A percentile compares a stretch with the other conserved stretches of the same genome.
phyloP scores from a whole-genome alignment of 805 yeast genomes.

The Millerozyma miso region DNA sequence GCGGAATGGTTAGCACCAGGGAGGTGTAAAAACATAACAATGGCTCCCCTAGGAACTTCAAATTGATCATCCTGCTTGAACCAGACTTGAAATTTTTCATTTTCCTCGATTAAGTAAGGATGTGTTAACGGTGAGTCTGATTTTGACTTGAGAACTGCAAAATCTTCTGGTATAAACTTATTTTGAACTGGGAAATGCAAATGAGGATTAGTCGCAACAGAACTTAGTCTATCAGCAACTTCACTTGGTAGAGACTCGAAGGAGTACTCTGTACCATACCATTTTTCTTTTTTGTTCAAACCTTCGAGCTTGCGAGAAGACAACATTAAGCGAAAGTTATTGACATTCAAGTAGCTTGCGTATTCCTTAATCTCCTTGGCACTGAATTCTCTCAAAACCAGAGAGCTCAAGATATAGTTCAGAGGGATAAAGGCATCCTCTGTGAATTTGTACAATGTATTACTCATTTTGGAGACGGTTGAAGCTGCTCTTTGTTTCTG shows the following conservation, averaged over 20 bases:
- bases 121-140: constrained; percentile 37
- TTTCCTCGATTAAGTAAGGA: constrained; percentile 59
- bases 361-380: constrained; percentile 49
- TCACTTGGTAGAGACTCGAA: constrained; percentile 40
- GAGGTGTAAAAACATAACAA: constrained; percentile 58
- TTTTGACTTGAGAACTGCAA: constrained; percentile 50
- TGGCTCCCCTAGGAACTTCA: constrained; percentile 80
- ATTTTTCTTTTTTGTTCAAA: constrained; percentile 55
- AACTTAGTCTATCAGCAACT: constrained; percentile 30
- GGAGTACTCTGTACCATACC: constrained; percentile 88
- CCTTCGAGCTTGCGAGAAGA: constrained; percentile 45
- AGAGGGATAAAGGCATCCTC: constrained; percentile 50
- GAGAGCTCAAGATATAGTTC: constrained; percentile 53
- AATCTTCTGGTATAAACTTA: constrained; percentile 77
- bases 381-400: constrained; percentile 56
- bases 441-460: constrained; percentile 48
- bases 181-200: constrained; percentile 69
- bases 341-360: constrained; percentile 46
- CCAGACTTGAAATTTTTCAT: constrained; percentile 64
- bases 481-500: constrained; percentile 71
- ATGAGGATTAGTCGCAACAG: constrained; percentile 18
- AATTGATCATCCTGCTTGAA: constrained; percentile 86
- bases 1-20: constrained; percentile 64
- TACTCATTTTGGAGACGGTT: constrained; percentile 69
- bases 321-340: constrained; percentile 60